phyloP scores from a whole-genome alignment of 495 filamentous ascomycete genomes.

The Opeltia flavorubescens region DNA sequence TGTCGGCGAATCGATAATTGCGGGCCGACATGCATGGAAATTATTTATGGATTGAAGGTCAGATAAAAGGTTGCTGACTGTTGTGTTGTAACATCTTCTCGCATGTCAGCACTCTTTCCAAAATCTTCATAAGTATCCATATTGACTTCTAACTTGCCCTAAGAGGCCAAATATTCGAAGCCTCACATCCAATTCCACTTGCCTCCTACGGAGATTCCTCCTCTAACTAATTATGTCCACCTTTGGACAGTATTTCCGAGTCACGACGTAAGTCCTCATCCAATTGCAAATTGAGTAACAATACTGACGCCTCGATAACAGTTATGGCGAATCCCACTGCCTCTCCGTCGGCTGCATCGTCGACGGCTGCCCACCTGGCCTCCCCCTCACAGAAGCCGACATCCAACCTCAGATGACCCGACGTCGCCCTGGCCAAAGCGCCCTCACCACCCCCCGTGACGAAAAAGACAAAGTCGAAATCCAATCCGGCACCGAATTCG shows the following conservation, averaged over 20 bases:
- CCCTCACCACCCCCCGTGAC: conserved; percentile 80
- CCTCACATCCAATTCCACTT: no score
- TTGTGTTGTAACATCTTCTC: no score
- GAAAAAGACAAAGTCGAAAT: conserved; percentile 89
- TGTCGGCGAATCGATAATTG: no score
- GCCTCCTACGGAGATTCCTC: no score
- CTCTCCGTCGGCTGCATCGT: conserved; percentile 82
- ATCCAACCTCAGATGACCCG: conserved; percentile 94
- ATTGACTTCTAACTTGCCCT: no score
- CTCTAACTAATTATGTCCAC: conserved; percentile 87
- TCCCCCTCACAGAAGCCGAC: conserved; percentile 74
- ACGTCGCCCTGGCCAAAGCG: conserved; percentile 78
- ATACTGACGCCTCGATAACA: conserved; percentile 18
- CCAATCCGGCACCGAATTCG: conserved; percentile 88
- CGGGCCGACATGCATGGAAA: no score
- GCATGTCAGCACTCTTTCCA: no score
- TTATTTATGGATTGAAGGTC: no score
- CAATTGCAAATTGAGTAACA: conserved; percentile 9
- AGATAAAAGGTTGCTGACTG: no score
- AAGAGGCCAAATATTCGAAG: no score
- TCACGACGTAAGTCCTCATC: conserved; percentile 56
- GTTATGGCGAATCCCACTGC: conserved; percentile 85
- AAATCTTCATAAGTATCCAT: no score
- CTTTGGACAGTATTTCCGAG: conserved; percentile 72
- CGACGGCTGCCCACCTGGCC: conserved; percentile 78